Evolutionary conservation across 176 grass and related monocot species (phyloP).

Genomic region (Paspalum notatum): DNA sequence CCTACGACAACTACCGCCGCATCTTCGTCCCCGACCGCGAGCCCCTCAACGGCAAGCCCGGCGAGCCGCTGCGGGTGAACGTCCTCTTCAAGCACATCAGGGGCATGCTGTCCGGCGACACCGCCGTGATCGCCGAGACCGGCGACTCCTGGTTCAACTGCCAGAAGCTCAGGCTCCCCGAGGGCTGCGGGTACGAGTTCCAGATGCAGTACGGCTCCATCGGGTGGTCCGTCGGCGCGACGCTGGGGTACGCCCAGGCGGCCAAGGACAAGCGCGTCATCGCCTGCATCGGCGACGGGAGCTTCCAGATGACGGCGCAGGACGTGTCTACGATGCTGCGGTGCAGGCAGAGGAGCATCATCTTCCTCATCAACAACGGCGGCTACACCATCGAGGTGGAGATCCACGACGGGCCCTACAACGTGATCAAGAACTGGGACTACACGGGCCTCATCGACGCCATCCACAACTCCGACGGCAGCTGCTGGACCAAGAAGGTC

Average conservation of each 20-base stretch:
- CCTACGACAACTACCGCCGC: conserved; percentile 64
- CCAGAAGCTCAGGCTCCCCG: conserved; percentile 68
- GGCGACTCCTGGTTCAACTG: conserved; percentile 81
- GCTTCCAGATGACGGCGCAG: conserved; percentile 71
- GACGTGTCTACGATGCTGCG: conserved; percentile 77
- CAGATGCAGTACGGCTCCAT: conserved; percentile 83
- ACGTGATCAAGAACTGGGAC: conserved; percentile 81
- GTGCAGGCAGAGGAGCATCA: conserved; percentile 58
- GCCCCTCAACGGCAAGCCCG: conserved; percentile 44
- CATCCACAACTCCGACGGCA: conserved; percentile 59
- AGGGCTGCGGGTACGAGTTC: conserved; percentile 71
- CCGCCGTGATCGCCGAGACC: conserved; percentile 68
- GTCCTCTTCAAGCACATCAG: conserved; percentile 73
- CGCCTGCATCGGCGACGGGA: conserved; percentile 69
- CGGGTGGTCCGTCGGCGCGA: conserved; percentile 72
- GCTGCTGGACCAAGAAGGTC: conserved; percentile 68
- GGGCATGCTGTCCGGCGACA: conserved; percentile 54
- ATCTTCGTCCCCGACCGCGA: conserved; percentile 59
- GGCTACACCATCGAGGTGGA: conserved; percentile 77
- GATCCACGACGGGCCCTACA: conserved; percentile 75
- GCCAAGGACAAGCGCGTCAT: conserved; percentile 69
- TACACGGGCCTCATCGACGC: conserved; percentile 63
- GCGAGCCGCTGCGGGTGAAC: conserved; percentile 62
- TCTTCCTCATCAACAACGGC: conserved; percentile 75
- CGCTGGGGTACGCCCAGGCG: conserved; percentile 72